A percentile compares a stretch with the other conserved stretches of the same genome.
These are phyloP conservation scores for Ceratobasidium sp. DNA, from an alignment of 1,284 basidiomycete species.

Conservation along the genomic window DNA sequence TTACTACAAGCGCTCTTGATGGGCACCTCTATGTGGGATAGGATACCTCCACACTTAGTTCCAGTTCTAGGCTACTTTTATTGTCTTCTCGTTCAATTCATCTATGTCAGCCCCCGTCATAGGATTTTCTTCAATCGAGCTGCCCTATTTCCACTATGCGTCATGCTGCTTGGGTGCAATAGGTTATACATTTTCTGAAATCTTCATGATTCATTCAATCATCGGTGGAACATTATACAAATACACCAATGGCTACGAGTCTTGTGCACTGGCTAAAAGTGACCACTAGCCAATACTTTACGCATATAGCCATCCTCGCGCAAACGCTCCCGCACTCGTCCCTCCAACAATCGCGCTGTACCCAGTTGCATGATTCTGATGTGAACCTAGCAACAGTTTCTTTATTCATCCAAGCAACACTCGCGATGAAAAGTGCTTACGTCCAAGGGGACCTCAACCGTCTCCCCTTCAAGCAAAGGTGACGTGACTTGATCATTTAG, in stretches of 20 bases:
- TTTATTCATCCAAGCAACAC: background rate
- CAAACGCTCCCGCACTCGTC: constrained; percentile 18
- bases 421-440: background rate
- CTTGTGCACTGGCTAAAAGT: background rate
- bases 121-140: no score
- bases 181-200: no score
- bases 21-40: no score
- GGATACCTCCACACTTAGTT: no score
- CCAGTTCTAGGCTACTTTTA: no score
- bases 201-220: no score
- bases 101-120: no score
- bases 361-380: constrained; percentile 41
- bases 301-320: constrained; percentile 35
- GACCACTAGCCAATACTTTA: background rate
- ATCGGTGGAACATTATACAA: no score
- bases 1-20: no score
- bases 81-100: no score
- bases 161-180: no score
- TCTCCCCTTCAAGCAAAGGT: background rate
- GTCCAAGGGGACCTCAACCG: background rate
- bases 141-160: no score
- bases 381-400: constrained; percentile 32
- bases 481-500: constrained; percentile 3
- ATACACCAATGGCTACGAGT: background rate
- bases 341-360: constrained; percentile 28